Evolutionary conservation across 192 early-diverging fungal species (phyloP).

Genomic region (Piromyces finnis): DNA sequence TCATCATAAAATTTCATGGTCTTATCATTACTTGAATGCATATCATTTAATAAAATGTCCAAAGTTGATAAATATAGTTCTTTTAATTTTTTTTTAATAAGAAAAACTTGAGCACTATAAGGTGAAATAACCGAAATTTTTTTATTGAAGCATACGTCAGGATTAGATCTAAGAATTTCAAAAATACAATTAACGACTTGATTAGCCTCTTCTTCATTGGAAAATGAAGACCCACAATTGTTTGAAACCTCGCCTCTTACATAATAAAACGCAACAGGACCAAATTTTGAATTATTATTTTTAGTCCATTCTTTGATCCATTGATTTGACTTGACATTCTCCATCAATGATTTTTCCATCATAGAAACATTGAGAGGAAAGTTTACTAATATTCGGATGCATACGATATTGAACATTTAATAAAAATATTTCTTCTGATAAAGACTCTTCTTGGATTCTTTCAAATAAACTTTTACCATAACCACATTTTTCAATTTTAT

Average conservation of each 20-base stretch:
- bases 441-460: conserved; percentile 48
- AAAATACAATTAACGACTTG: background rate
- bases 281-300: conserved; percentile 10
- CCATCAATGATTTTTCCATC: conserved; percentile 52
- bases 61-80: background rate
- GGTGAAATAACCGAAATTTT: conserved; percentile 76
- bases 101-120: conserved; percentile 68
- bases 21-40: background rate
- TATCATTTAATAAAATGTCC: background rate
- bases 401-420: conserved; percentile 93
- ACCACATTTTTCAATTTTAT: conserved; percentile 31
- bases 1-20: background rate
- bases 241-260: conserved; percentile 22
- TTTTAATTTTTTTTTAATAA: conserved; percentile 47
- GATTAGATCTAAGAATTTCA: background rate
- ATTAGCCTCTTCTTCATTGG: background rate
- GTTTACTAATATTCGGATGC: conserved; percentile 75
- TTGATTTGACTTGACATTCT: conserved; percentile 23
- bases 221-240: background rate
- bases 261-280: conserved; percentile 64
- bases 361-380: conserved; percentile 69
- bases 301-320: conserved; percentile 43
- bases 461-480: conserved; percentile 86
- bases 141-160: conserved; percentile 23
- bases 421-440: conserved; percentile 40